Evolutionary conservation across 441 rosid species (phyloP).

Genomic region (Erodium texanum): DNA sequence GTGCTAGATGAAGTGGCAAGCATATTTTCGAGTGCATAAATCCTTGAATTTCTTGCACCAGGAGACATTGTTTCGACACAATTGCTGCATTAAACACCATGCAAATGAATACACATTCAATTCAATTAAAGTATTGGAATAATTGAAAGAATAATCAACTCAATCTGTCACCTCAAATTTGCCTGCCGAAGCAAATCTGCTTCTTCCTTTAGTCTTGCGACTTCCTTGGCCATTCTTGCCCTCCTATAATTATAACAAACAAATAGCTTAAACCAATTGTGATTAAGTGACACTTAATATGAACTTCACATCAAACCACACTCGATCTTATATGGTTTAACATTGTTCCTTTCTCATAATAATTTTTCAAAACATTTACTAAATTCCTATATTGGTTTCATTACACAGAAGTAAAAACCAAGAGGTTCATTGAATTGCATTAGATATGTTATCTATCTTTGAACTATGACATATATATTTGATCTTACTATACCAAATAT

Average conservation of each 20-base stretch:
- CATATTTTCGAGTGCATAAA: conserved; percentile 94
- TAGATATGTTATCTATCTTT: not conserved
- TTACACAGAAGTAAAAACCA: not conserved
- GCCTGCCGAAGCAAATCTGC: conserved; percentile 44
- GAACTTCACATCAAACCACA: not conserved
- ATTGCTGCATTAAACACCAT: conserved; percentile 39
- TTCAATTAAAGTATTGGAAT: not conserved
- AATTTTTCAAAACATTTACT: not conserved
- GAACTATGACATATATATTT: too few relatives aligned
- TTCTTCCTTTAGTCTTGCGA: conserved; percentile 79
- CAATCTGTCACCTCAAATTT: conserved; percentile 43
- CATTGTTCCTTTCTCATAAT: not conserved
- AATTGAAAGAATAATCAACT: conserved; percentile 1
- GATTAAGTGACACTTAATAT: not conserved
- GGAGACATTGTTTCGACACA: conserved; percentile 66
- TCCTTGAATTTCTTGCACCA: conserved; percentile 92
- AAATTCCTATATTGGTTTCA: not conserved
- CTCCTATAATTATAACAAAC: conserved; percentile 45
- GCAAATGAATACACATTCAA: conserved; percentile 5
- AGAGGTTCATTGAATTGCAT: not conserved
- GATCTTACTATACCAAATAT: too few relatives aligned
- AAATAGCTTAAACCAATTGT: conserved; percentile 12
- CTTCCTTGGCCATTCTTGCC: conserved; percentile 80
- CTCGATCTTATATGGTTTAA: not conserved
- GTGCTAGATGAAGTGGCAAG: conserved; percentile 80